phyloP scores from a whole-genome alignment of 192 early-diverging fungal genomes.

The Coemansia sp. region DNA sequence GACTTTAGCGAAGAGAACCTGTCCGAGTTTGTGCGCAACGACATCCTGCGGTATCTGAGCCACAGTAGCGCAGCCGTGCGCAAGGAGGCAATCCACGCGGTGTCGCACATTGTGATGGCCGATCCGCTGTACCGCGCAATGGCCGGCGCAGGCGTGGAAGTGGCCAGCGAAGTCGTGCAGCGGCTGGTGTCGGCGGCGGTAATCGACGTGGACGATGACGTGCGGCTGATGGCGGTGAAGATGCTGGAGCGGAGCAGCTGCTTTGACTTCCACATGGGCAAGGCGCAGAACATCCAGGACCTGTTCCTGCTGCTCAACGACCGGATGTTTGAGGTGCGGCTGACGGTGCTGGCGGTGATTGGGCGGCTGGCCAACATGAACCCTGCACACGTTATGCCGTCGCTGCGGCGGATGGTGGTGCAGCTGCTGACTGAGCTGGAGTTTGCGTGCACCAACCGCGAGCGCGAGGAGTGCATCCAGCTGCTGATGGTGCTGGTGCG shows the following conservation, averaged over 20 bases:
- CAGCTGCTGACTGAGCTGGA: conserved; percentile 92
- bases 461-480: conserved; percentile 50
- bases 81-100: conserved; percentile 69
- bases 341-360: conserved; percentile 79
- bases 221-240: conserved; percentile 21
- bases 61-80: conserved; percentile 76
- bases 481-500: conserved; percentile 77
- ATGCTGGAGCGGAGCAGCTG: conserved; percentile 59
- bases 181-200: conserved; percentile 85
- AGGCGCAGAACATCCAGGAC: conserved; percentile 87
- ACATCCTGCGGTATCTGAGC: conserved; percentile 78
- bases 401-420: conserved; percentile 84
- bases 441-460: conserved; percentile 66
- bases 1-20: conserved; percentile 75
- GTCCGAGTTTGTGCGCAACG: conserved; percentile 87
- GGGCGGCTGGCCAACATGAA: conserved; percentile 89
- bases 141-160: conserved; percentile 69
- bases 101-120: conserved; percentile 80
- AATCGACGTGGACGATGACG: conserved; percentile 62
- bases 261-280: conserved; percentile 90
- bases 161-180: conserved; percentile 85
- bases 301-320: conserved; percentile 92
- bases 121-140: conserved; percentile 86
- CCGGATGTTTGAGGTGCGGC: conserved; percentile 86
- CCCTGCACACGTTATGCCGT: conserved; percentile 95